A percentile compares a stretch with the other conserved stretches of the same genome.
phyloP scores from a whole-genome alignment of 306 rosid species.

The Trifolium repens region DNA sequence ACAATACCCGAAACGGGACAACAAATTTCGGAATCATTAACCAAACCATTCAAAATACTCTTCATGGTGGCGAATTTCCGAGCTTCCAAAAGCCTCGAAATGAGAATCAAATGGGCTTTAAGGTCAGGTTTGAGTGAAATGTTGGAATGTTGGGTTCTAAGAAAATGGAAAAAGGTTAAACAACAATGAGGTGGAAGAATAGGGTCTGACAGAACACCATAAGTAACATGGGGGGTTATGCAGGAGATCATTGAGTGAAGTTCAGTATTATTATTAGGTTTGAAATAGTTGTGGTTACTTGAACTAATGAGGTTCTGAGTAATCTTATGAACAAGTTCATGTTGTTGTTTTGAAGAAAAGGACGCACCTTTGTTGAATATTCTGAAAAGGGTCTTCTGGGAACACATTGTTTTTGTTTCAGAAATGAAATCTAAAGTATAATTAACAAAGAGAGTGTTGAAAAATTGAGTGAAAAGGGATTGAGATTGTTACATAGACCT shows the following conservation, averaged over 20 bases:
- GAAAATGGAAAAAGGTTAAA: conserved; percentile 63
- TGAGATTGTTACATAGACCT: not conserved
- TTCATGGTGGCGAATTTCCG: conserved; percentile 59
- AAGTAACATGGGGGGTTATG: conserved; percentile 54
- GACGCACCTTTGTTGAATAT: conserved; percentile 20
- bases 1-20: conserved; percentile 39
- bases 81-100: conserved; percentile 53
- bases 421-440: too few species aligned
- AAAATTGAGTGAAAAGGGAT: not conserved
- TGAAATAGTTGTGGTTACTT: conserved; percentile 43
- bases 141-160: conserved; percentile 43
- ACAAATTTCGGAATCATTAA: conserved; percentile 31
- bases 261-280: conserved; percentile 12
- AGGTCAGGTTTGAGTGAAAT: conserved; percentile 57
- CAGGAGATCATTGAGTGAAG: conserved; percentile 50
- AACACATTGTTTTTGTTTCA: conserved; percentile 45
- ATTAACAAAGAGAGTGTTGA: too few species aligned
- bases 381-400: conserved; percentile 42
- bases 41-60: conserved; percentile 52
- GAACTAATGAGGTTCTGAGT: conserved; percentile 42
- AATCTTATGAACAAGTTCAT: conserved; percentile 48
- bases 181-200: conserved; percentile 44
- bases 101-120: conserved; percentile 58
- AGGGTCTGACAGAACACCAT: conserved; percentile 68
- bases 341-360: conserved; percentile 34